Percentiles rank a stretch among this genome's conserved stretches.
Evolutionary conservation across 106 monocot species (phyloP).

Genomic region (Apostasia shenzhenica): DNA sequence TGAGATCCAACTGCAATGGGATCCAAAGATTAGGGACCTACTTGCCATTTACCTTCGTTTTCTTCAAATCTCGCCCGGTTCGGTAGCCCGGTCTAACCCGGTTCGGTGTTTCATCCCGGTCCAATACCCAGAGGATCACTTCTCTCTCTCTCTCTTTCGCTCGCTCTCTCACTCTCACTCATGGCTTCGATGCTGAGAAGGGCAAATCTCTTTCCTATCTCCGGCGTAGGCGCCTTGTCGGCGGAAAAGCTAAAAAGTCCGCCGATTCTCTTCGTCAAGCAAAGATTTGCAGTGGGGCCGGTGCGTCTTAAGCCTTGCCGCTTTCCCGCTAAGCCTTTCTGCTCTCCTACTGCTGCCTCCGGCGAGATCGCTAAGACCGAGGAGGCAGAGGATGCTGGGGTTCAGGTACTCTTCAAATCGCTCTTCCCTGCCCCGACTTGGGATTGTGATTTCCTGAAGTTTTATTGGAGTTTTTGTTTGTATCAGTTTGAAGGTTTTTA

Average conservation of each 20-base stretch:
- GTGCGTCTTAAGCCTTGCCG: background rate
- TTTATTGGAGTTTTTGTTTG: background rate
- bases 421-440: background rate
- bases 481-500: no score
- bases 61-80: no score
- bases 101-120: no score
- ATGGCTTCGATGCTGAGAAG: slow-evolving; percentile 3
- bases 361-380: background rate
- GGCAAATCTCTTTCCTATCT: background rate
- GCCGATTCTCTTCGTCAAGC: background rate
- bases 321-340: background rate
- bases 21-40: no score
- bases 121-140: no score
- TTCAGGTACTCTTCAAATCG: background rate
- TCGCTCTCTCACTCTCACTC: background rate
- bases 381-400: background rate
- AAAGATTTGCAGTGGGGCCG: background rate
- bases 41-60: no score
- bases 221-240: background rate
- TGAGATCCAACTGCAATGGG: no score
- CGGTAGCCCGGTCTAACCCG: no score
- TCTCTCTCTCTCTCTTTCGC: background rate
- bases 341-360: background rate
- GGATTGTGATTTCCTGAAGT: background rate
- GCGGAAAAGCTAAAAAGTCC: slow-evolving; percentile 1